These are phyloP conservation scores for Daldinia decipiens DNA, from an alignment of 495 filamentous ascomycete genomes.

Conservation along the genomic window DNA sequence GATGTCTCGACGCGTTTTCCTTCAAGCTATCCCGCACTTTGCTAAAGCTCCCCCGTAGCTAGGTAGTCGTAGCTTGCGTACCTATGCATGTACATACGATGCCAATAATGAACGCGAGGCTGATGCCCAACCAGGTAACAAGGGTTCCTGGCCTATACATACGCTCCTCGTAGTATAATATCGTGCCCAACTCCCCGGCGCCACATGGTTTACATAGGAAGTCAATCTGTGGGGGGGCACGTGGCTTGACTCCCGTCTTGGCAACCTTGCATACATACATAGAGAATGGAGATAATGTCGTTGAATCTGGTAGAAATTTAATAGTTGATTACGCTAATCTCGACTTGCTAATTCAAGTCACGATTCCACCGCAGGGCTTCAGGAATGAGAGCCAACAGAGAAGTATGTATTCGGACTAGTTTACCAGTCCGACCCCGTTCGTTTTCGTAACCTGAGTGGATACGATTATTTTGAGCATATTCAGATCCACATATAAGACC, in stretches of 20 bases:
- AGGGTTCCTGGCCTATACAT: neutral
- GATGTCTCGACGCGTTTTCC: no score
- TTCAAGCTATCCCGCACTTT: neutral
- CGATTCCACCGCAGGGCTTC: neutral
- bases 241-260: constrained; percentile 3
- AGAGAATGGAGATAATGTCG: neutral
- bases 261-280: neutral
- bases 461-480: constrained; percentile 1
- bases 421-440: neutral
- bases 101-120: neutral
- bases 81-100: neutral
- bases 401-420: neutral
- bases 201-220: neutral
- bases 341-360: neutral
- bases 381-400: neutral
- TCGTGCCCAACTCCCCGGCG: neutral
- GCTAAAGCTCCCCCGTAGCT: neutral
- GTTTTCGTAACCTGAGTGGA: constrained; percentile 3
- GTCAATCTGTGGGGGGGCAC: neutral
- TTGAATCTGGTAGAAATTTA: neutral
- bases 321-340: neutral
- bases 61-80: neutral
- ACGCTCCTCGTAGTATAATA: neutral
- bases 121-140: neutral
- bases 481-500: constrained; percentile 6